These are phyloP conservation scores for Agaricus blazei DNA, from an alignment of 768 basidiomycete species.

Conservation along the genomic window DNA sequence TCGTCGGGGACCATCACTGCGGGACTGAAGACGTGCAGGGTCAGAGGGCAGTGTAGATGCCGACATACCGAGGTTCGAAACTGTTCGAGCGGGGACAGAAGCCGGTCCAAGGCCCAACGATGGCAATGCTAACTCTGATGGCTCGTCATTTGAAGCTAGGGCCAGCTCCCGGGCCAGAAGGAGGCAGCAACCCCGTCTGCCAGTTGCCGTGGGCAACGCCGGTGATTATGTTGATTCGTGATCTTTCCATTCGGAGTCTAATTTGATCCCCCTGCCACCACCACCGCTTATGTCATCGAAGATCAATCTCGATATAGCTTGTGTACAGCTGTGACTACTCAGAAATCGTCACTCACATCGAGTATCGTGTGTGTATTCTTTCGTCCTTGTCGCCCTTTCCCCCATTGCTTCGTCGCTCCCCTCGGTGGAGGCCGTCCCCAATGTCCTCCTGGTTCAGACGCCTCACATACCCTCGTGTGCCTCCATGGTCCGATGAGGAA, in stretches of 20 bases:
- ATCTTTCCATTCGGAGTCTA: slow-evolving; percentile 3
- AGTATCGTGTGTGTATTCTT: slow-evolving; percentile 10
- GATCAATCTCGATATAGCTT: slow-evolving; percentile 9
- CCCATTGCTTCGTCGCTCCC: slow-evolving; percentile 3
- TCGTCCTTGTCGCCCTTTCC: slow-evolving; percentile 1
- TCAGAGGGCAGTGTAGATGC: neutral
- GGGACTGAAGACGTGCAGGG: neutral
- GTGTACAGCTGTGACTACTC: slow-evolving; percentile 7
- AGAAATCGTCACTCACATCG: slow-evolving; percentile 7
- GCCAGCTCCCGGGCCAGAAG: slow-evolving; percentile 4
- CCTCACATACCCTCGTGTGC: slow-evolving; percentile 11
- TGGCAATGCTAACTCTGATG: slow-evolving; percentile 1
- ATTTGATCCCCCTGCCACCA: neutral
- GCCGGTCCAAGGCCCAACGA: neutral
- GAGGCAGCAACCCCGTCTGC: neutral
- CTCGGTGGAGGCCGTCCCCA: slow-evolving; percentile 5
- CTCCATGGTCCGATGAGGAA: slow-evolving; percentile 15
- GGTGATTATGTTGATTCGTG: slow-evolving; percentile 2
- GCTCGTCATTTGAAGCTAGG: neutral
- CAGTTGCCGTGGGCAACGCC: neutral
- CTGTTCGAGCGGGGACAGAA: neutral
- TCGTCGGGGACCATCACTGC: neutral
- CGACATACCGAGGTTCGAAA: neutral
- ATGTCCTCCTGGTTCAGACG: slow-evolving; percentile 21
- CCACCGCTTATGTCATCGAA: slow-evolving; percentile 9